Percentiles rank a stretch among this genome's conserved stretches.
These are phyloP conservation scores for Lasiosphaeriaceae sp. DNA, from an alignment of 495 filamentous ascomycete genomes.

Conservation along the genomic window DNA sequence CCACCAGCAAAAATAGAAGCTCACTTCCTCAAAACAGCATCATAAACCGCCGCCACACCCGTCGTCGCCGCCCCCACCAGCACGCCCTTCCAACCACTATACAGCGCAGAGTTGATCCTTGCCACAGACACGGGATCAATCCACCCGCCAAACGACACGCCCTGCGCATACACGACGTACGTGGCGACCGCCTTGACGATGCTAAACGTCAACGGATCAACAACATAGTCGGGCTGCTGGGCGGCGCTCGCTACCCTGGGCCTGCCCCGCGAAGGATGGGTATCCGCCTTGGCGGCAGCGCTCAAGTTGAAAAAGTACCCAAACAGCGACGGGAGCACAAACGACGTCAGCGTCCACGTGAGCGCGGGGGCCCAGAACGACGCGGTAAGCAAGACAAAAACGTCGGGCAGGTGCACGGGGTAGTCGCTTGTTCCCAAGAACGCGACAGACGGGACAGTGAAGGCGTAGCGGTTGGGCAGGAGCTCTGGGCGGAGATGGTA, in stretches of 20 bases:
- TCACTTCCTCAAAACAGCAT: constrained; percentile 76
- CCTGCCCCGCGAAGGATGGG: constrained; percentile 22
- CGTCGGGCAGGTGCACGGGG: constrained; percentile 67
- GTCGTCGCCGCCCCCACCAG: constrained; percentile 69
- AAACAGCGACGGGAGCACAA: constrained; percentile 62
- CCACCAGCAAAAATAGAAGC: not conserved
- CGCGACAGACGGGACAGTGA: constrained; percentile 61
- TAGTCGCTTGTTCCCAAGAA: constrained; percentile 46
- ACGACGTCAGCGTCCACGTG: constrained; percentile 70
- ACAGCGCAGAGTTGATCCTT: constrained; percentile 61
- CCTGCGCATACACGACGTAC: constrained; percentile 71
- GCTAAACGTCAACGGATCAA: constrained; percentile 87
- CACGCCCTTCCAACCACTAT: constrained; percentile 67
- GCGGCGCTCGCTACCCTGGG: constrained; percentile 8
- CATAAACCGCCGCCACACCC: constrained; percentile 68
- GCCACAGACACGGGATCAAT: constrained; percentile 54
- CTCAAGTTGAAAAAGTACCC: constrained; percentile 89
- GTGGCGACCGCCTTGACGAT: constrained; percentile 76
- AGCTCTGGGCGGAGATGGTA: constrained; percentile 56
- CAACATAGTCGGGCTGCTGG: constrained; percentile 39
- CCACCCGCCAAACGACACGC: constrained; percentile 61
- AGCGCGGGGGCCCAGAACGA: constrained; percentile 79
- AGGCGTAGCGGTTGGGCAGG: constrained; percentile 64
- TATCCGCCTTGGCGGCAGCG: constrained; percentile 25
- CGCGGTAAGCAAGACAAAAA: constrained; percentile 72